Base-by-base conservation (phyloP, 768 basidiomycete species). In the Xanthoconium purpureum region DNA sequence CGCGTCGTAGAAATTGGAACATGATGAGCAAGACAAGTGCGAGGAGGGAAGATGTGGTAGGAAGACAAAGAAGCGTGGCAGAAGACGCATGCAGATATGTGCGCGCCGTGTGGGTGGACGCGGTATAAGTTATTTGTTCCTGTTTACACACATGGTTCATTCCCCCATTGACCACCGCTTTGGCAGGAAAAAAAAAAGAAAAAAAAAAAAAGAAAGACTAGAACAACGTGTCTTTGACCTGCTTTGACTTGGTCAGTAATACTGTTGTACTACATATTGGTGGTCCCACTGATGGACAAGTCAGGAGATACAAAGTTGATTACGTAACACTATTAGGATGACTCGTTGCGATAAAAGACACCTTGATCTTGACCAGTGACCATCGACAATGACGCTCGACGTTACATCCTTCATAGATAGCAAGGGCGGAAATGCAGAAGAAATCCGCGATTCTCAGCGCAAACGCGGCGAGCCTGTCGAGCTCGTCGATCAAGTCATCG, bases 401-500 rank as follows among this genome's bases (percentile, higher is more conserved):
- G 77, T 93, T 24, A 77, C 84, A 12, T 80, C 78, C 53, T 94
- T 94, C 63, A 90, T 94, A 62, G 86, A 91, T 67, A 83, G 74
- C 74, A 94, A 93, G 70, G 97, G 95, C 28, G 97, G 97, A 36
- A 91, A 97, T 75, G 85, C 95, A 15, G 86, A 89, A 62, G 83
- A 86, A 67, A 94, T 98, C 59, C 78, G 88, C 54, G 93, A 93
- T 65, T 98, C 95, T 5, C 96, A 99, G 77, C 79, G 85, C 66
- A 94, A 92, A 74, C 84, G 97, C 47, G 91, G 90, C 11, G 87
- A 93, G 54, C 81, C 89, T 18, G 91, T 91, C 50, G 95, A 94
- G 71, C 71, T 97, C 62, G 95, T 98, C 15, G 94, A 98, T 73
- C 93, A 98, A 71, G 83, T 98, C 56, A 86, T 98, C 56, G 83